Conservation (phyloP, 768 basidiomycete species). For the Leccinum arenicola region DNA sequence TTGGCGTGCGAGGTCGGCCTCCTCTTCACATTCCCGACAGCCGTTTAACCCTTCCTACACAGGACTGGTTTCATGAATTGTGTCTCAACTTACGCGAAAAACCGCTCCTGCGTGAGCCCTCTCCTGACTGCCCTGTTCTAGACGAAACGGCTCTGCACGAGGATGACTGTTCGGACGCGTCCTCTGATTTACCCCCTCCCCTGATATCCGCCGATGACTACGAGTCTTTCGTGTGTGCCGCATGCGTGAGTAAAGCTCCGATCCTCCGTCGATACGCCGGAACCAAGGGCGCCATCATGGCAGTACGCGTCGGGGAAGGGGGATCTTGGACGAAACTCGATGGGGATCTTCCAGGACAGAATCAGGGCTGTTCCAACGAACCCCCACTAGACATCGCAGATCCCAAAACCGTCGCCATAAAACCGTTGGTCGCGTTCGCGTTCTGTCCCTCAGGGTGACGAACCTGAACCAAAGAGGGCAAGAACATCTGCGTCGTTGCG, state of each 20-base stretch:
- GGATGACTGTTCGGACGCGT: constrained; percentile 58
- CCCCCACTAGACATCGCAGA: constrained; percentile 28
- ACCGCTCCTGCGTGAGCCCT: constrained; percentile 47
- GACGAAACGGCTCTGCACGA: constrained; percentile 24
- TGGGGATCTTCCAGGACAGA: constrained; percentile 15
- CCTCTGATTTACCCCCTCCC: constrained; percentile 63
- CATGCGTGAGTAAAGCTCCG: constrained; percentile 58
- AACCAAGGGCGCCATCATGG: constrained; percentile 63
- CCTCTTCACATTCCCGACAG: too few species aligned
- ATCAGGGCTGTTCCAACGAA: constrained; percentile 5
- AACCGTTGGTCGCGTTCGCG: constrained; percentile 32
- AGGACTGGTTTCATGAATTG: constrained; percentile 94
- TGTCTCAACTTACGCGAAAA: constrained; percentile 77
- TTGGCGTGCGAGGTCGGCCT: constrained; percentile 70
- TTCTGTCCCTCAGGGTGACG: constrained; percentile 25
- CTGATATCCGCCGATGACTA: constrained; percentile 68
- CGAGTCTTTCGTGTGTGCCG: constrained; percentile 70
- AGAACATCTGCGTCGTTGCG: constrained; percentile 33
- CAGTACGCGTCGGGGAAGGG: constrained; percentile 47
- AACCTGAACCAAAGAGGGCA: constrained; percentile 40
- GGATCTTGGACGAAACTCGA: constrained; percentile 55
- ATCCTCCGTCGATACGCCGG: constrained; percentile 64
- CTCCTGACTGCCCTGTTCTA: constrained; percentile 21
- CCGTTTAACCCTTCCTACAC: constrained; percentile 7
- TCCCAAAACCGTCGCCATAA: constrained; percentile 4